Evolutionary conservation across 352 stramenopile genomes (phyloP).

Genomic region (Pythium coloratum): DNA sequence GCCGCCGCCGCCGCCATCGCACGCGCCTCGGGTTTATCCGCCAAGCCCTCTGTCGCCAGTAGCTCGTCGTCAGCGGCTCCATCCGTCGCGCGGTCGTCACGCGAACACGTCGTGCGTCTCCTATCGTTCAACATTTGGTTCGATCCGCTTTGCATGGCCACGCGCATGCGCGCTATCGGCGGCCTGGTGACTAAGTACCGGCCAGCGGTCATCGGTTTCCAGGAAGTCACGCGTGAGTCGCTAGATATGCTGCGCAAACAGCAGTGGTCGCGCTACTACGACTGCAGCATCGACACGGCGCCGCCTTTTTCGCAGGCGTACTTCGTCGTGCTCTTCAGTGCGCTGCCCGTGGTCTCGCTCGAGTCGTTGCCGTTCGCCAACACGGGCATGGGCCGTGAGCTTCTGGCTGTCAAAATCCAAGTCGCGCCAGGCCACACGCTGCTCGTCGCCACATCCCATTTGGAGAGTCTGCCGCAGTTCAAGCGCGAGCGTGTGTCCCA

Average conservation of each 20-base stretch:
- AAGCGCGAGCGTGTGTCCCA: slow-evolving; percentile 44
- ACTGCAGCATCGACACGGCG: slow-evolving; percentile 72
- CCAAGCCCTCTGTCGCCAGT: background rate
- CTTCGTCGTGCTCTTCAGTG: slow-evolving; percentile 79
- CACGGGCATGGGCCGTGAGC: slow-evolving; percentile 71
- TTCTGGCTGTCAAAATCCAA: slow-evolving; percentile 61
- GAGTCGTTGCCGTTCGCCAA: slow-evolving; percentile 71
- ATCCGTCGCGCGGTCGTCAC: background rate
- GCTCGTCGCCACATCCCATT: slow-evolving; percentile 62
- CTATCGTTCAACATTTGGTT: slow-evolving; percentile 83
- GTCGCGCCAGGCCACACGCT: slow-evolving; percentile 44
- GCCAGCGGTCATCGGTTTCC: slow-evolving; percentile 70
- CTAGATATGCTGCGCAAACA: slow-evolving; percentile 60
- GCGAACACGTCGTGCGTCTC: slow-evolving; percentile 43
- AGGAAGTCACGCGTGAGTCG: slow-evolving; percentile 70
- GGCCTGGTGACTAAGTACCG: slow-evolving; percentile 46
- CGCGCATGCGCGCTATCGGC: slow-evolving; percentile 67
- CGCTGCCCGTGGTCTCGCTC: slow-evolving; percentile 56
- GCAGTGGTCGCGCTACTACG: slow-evolving; percentile 67
- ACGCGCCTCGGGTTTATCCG: slow-evolving; percentile 6
- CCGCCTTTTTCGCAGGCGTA: slow-evolving; percentile 72
- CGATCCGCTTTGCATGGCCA: slow-evolving; percentile 51
- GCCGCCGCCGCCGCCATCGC: slow-evolving; percentile 26
- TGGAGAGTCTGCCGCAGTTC: slow-evolving; percentile 73
- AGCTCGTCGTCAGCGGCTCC: background rate